phyloP scores from a whole-genome alignment of 352 stramenopile species.

The Pythium phragmiticola region DNA sequence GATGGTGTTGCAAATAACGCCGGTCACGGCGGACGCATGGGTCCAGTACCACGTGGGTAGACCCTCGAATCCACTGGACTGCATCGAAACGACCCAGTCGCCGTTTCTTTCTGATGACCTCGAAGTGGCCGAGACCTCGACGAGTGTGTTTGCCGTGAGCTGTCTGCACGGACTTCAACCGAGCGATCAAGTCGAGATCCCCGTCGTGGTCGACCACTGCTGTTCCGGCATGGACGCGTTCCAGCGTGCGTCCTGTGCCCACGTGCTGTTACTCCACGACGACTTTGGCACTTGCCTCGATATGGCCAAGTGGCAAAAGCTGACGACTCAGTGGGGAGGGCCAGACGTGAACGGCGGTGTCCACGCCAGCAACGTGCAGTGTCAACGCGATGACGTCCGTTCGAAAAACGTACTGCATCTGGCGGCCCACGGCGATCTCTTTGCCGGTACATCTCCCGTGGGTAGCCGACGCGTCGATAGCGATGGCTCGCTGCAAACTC shows the following conservation, averaged over 20 bases:
- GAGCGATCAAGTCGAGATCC: constrained; percentile 38
- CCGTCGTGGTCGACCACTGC: constrained; percentile 41
- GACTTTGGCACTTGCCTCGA: constrained; percentile 48
- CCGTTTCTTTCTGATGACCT: constrained; percentile 16
- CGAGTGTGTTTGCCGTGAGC: constrained; percentile 44
- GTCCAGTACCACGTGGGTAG: constrained; percentile 27
- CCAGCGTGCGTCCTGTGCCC: constrained; percentile 34
- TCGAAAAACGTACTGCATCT: constrained; percentile 46
- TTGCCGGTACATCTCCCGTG: constrained; percentile 32
- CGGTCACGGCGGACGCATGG: constrained; percentile 24
- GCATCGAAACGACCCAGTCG: constrained; percentile 6
- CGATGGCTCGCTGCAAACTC: constrained; percentile 26
- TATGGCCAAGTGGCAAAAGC: constrained; percentile 36
- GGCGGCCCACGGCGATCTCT: constrained; percentile 54
- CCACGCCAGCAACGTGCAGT: constrained; percentile 49
- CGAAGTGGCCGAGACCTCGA: constrained; percentile 26
- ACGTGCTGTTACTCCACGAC: constrained; percentile 57
- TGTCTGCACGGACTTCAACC: constrained; percentile 47
- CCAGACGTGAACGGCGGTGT: constrained; percentile 64
- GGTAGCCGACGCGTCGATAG: constrained; percentile 21
- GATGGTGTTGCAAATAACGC: constrained; percentile 16
- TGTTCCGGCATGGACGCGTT: constrained; percentile 55
- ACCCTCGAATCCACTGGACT: constrained; percentile 7
- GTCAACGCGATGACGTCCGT: constrained; percentile 26
- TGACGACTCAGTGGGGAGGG: constrained; percentile 62